Evolutionary conservation across 768 basidiomycete species (phyloP), one percentile per base, ranked within the genome.

Genomic region (Amanita fuliginea): DNA sequence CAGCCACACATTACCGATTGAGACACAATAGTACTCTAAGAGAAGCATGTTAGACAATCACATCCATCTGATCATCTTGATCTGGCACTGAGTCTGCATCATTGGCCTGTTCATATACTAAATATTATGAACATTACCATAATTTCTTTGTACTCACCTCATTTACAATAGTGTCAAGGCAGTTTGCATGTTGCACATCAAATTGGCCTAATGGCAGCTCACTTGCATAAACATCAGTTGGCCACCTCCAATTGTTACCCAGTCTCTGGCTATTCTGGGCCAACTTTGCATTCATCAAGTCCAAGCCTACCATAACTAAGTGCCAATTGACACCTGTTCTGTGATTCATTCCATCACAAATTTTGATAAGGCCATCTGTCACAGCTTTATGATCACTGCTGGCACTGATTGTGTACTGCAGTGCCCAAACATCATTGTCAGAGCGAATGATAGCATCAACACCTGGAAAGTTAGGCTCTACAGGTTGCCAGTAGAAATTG

Each of bases 361-460:
- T 34, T 32, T 48, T 5, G 3, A 19, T n/a, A 28, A 49, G 47
- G 40, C 47, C 52, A 7, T 48, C 26, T 40, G 47, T 48, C n/a
- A 18, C 32, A 6, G 46, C 26, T 8, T 33, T 18, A 42, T 40
- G 46, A 3, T 32, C 4, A 14, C 13, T 10, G 42, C 32, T n/a
- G n/a, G n/a, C 4, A 34, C 32, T 42, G 21, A 35, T 49, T 9
- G 47, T 43, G 42, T 46, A 53, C n/a, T 53, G 46, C 3, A 41
- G 51, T 13, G 18, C 42, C 42, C 47, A 42, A 28, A 49, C 46
- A 28, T 18, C 22, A 26, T 49, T 21, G 4, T 13, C 34, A 33
- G 14, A n/a, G 35, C 42, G 32, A 47, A 53, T 49, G 41, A 53
- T 33, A 28, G 13, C 41, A 44, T 53, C 41, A 34, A 53, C 26